Evolutionary conservation across 768 basidiomycete species (phyloP).

Genomic region (Scleroderma bovista): DNA sequence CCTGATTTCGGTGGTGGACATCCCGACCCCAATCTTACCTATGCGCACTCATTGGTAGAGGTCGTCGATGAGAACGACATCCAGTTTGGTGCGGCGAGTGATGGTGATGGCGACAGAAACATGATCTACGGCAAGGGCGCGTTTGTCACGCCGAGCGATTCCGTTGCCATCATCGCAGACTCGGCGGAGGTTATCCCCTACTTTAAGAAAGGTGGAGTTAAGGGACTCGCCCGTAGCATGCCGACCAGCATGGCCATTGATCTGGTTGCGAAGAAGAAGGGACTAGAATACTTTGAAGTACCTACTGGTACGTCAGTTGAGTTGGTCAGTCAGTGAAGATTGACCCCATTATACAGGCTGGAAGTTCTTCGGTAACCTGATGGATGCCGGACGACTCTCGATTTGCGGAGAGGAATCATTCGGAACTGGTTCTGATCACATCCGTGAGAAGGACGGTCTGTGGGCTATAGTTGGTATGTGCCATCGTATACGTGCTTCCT

Average conservation of each 20-base stretch:
- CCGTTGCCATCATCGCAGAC: conserved; percentile 97
- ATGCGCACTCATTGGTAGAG: conserved; percentile 91
- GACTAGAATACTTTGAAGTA: conserved; percentile 90
- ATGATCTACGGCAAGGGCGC: conserved; percentile 99
- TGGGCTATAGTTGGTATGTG: conserved; percentile 92
- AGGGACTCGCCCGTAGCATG: conserved; percentile 96
- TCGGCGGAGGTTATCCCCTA: conserved; percentile 92
- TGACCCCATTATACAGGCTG: conserved; percentile 52
- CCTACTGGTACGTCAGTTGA: conserved; percentile 69
- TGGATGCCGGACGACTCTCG: conserved; percentile 96
- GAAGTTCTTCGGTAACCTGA: conserved; percentile 99
- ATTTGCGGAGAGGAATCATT: conserved; percentile 99
- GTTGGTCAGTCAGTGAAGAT: not conserved
- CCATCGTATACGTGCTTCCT: conserved; percentile 2
- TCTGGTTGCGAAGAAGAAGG: conserved; percentile 90
- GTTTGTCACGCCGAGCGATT: conserved; percentile 97
- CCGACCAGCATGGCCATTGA: conserved; percentile 97
- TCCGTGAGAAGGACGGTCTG: conserved; percentile 98
- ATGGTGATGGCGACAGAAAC: conserved; percentile 97
- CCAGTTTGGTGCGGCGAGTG: conserved; percentile 91
- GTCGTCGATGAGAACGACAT: conserved; percentile 83
- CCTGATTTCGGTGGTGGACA: conserved; percentile 98
- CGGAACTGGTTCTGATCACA: conserved; percentile 99
- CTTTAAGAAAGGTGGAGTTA: conserved; percentile 84
- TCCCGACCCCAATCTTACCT: conserved; percentile 97